Conservation (phyloP, 2,329 filamentous ascomycete genomes). For the Karstenula rhodostoma region DNA sequence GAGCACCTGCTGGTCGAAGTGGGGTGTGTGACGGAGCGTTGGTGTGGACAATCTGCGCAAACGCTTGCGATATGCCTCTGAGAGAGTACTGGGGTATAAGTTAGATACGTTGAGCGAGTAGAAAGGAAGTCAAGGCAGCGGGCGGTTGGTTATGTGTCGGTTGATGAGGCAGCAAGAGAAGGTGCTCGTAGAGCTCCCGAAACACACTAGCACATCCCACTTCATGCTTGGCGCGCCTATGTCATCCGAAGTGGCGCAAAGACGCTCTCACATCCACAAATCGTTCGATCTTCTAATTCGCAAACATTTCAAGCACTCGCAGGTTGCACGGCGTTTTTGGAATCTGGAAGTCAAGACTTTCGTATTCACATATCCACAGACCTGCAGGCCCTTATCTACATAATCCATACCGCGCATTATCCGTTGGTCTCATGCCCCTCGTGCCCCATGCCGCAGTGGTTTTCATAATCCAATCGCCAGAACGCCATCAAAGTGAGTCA, state of each 20-base stretch:
- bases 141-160: constrained; percentile 1
- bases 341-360: constrained; percentile 13
- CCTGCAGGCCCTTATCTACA: constrained; percentile 25
- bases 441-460: constrained; percentile 19
- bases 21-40: constrained; percentile 14
- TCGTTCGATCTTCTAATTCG: not conserved
- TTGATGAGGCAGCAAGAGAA: constrained; percentile 14
- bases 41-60: constrained; percentile 8
- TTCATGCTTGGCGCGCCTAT: constrained; percentile 17
- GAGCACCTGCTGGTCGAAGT: constrained; percentile 8
- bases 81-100: not conserved
- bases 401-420: constrained; percentile 22
- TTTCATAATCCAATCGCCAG: constrained; percentile 5
- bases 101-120: not conserved
- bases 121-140: constrained; percentile 1
- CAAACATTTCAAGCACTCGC: not conserved
- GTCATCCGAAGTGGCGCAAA: not conserved
- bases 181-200: constrained; percentile 19
- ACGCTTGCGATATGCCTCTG: constrained; percentile 1
- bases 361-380: constrained; percentile 23
- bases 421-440: constrained; percentile 17
- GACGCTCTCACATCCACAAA: not conserved
- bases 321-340: not conserved
- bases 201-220: constrained; percentile 21
- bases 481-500: constrained; percentile 15